Conservation (phyloP, 768 basidiomycete species). For the Tricholoma hemisulphureum region DNA sequence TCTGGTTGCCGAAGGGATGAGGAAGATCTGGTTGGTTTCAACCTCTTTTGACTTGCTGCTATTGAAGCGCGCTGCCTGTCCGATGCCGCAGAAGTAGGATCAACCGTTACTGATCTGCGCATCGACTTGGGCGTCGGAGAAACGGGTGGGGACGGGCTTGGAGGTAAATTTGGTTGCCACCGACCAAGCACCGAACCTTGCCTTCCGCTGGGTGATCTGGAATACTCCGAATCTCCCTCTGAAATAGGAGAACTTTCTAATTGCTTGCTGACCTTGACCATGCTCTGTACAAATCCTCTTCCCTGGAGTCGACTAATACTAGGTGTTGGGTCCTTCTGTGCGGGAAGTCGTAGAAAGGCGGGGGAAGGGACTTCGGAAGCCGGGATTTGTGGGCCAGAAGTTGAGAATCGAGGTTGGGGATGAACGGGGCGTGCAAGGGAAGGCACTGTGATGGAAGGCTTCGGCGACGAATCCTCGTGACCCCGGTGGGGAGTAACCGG, state of each 20-base stretch:
- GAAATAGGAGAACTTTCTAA: conserved; percentile 43
- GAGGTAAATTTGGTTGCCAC: conserved; percentile 50
- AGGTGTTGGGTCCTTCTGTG: conserved; percentile 72
- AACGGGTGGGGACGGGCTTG: conserved; percentile 34
- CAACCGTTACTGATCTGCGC: conserved; percentile 39
- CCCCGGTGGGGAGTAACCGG: conserved; percentile 28
- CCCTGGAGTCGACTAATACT: conserved; percentile 82
- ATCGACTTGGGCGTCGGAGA: conserved; percentile 41
- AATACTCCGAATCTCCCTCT: conserved; percentile 31
- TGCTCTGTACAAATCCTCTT: conserved; percentile 81
- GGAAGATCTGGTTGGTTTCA: conserved; percentile 29
- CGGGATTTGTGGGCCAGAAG: conserved; percentile 43
- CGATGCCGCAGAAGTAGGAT: conserved; percentile 16
- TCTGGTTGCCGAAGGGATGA: conserved; percentile 11
- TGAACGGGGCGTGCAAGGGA: conserved; percentile 54
- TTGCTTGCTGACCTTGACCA: conserved; percentile 68
- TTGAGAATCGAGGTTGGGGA: conserved; percentile 46
- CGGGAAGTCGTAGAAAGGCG: conserved; percentile 55
- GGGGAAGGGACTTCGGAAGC: conserved; percentile 47
- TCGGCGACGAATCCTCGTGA: conserved; percentile 23
- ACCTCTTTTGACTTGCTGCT: not conserved
- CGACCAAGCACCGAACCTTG: conserved; percentile 67
- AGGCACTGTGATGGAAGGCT: conserved; percentile 36
- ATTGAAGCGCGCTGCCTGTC: conserved; percentile 19
- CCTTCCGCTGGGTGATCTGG: conserved; percentile 31